Conservation (phyloP, 768 basidiomycete genomes). For the Serendipita indica region DNA sequence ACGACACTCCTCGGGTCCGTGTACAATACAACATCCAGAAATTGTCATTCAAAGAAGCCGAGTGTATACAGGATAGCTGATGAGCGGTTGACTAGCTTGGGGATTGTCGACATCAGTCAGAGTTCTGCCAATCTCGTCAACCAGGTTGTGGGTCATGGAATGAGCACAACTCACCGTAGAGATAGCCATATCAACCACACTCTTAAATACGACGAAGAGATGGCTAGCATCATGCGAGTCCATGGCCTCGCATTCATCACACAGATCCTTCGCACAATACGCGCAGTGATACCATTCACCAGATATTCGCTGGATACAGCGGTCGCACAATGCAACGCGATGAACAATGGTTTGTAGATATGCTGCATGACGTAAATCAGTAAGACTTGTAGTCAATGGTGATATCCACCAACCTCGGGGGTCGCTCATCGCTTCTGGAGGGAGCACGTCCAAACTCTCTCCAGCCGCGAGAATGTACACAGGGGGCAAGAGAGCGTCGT, state of each 20-base stretch:
- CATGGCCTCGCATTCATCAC: constrained; percentile 61
- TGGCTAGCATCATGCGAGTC: constrained; percentile 76
- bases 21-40: too few species aligned
- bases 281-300: constrained; percentile 88
- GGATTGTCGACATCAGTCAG: constrained; percentile 46
- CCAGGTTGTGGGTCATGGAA: background rate
- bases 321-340: constrained; percentile 63
- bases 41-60: too few species aligned
- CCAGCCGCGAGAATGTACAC: constrained; percentile 41
- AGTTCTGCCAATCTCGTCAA: constrained; percentile 23
- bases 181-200: constrained; percentile 35
- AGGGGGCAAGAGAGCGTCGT: constrained; percentile 48
- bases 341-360: constrained; percentile 52
- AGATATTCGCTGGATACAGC: constrained; percentile 65
- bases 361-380: constrained; percentile 25
- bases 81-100: constrained; percentile 38
- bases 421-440: constrained; percentile 21
- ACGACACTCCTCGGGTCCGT: too few species aligned
- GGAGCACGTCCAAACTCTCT: constrained; percentile 21
- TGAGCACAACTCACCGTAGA: background rate
- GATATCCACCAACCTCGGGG: constrained; percentile 37
- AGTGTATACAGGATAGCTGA: constrained; percentile 44
- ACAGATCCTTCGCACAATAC: constrained; percentile 78
- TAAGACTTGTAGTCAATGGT: background rate
- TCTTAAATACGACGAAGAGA: constrained; percentile 79